These are phyloP conservation scores for Xanthoceras sorbifolium DNA, from an alignment of 345 rosid genomes.

Conservation along the genomic window DNA sequence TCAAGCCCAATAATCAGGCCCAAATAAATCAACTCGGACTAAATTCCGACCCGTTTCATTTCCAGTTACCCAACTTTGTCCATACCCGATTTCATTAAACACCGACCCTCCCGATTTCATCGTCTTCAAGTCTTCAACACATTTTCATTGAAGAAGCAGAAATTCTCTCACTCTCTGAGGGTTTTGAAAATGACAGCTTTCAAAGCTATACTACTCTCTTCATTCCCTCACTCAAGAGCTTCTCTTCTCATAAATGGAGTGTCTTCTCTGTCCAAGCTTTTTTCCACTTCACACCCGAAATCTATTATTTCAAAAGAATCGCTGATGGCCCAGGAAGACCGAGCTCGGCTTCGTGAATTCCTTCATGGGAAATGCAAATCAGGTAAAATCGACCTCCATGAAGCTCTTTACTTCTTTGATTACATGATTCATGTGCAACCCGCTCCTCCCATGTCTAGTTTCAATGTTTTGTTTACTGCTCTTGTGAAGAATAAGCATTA, in stretches of 20 bases:
- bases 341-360: background rate
- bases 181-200: background rate
- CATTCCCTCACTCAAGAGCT: background rate
- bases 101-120: too few relatives aligned
- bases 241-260: background rate
- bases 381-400: background rate
- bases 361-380: too few relatives aligned
- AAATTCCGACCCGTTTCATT: too few relatives aligned
- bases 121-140: too few relatives aligned
- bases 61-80: too few relatives aligned
- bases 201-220: background rate
- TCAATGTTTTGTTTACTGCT: background rate
- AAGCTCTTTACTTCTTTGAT: background rate
- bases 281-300: background rate
- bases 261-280: background rate
- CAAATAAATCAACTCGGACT: too few relatives aligned
- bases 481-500: background rate
- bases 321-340: background rate
- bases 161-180: too few relatives aligned
- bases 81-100: too few relatives aligned
- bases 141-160: too few relatives aligned
- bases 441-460: background rate
- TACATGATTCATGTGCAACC: background rate
- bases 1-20: too few relatives aligned
- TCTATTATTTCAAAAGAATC: too few relatives aligned